Percentiles rank a stretch among this genome's conserved stretches.
phyloP scores from a whole-genome alignment of 1,284 basidiomycete species.

The Heterobasidion annosum region DNA sequence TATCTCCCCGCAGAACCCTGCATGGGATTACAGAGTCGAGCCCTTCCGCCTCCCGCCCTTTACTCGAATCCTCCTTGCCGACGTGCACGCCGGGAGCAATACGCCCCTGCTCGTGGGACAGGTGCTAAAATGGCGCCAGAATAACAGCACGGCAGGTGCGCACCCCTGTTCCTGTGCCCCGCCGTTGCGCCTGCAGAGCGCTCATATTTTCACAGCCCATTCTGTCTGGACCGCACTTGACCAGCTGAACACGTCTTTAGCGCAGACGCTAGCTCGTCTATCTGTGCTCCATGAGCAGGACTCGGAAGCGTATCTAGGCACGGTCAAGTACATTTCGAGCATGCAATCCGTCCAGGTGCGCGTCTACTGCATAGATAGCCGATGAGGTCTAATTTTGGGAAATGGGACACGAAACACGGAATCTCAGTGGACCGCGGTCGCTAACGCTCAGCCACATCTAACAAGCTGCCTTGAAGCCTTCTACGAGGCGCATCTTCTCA shows the following conservation, averaged over 20 bases:
- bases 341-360: conserved; percentile 50
- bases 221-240: conserved; percentile 67
- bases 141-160: conserved; percentile 48
- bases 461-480: conserved; percentile 41
- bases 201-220: conserved; percentile 33
- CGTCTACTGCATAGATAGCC: background rate
- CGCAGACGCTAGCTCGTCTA: conserved; percentile 39
- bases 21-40: conserved; percentile 60
- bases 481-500: conserved; percentile 41
- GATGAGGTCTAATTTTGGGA: background rate
- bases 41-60: conserved; percentile 77
- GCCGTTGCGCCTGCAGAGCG: too few species aligned
- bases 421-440: conserved; percentile 49
- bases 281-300: conserved; percentile 38
- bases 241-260: conserved; percentile 49
- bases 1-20: conserved; percentile 49
- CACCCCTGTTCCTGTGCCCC: conserved; percentile 2
- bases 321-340: conserved; percentile 52
- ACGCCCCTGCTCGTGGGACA: conserved; percentile 88
- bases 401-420: background rate
- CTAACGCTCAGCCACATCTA: conserved; percentile 33
- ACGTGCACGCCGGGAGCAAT: conserved; percentile 90
- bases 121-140: conserved; percentile 81
- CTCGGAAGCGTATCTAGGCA: conserved; percentile 38
- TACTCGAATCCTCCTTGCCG: conserved; percentile 79